phyloP scores from a whole-genome alignment of 345 rosid genomes.

The Corchorus capsularis region DNA sequence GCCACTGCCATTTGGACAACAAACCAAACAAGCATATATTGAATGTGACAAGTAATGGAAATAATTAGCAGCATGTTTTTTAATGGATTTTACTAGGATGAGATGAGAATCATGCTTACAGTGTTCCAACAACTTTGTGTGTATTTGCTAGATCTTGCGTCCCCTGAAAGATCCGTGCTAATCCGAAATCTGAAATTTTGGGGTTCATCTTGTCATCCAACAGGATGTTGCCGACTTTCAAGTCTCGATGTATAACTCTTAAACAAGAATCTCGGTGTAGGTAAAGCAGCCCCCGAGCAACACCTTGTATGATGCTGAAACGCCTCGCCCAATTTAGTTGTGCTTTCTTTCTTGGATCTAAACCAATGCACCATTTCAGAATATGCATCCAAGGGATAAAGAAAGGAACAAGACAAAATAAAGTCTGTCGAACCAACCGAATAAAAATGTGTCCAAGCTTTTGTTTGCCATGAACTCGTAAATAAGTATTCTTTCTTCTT shows the following conservation, averaged over 20 bases:
- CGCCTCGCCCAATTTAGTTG: constrained; percentile 23
- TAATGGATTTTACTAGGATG: too few relatives aligned
- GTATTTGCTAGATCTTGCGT: constrained; percentile 27
- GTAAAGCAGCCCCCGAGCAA: constrained; percentile 36
- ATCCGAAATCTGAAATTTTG: constrained; percentile 39
- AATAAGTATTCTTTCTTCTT: constrained; percentile 30
- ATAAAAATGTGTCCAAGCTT: constrained; percentile 31
- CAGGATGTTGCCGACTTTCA: constrained; percentile 31
- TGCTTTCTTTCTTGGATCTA: constrained; percentile 13
- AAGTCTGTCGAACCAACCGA: constrained; percentile 22
- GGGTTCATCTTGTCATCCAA: constrained; percentile 37
- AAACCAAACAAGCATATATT: background rate
- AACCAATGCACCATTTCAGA: background rate
- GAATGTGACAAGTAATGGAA: too few relatives aligned
- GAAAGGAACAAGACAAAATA: background rate
- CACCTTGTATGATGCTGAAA: constrained; percentile 25
- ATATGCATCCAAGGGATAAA: background rate
- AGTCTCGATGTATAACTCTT: constrained; percentile 32
- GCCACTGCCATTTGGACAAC: constrained; percentile 29
- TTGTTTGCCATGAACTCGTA: constrained; percentile 33
- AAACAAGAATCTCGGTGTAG: constrained; percentile 35
- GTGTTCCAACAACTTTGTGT: constrained; percentile 26
- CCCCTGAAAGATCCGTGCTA: constrained; percentile 29
- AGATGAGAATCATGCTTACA: constrained; percentile 22
- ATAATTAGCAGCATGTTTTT: too few relatives aligned